Evolutionary conservation across 1,284 basidiomycete species (phyloP), one percentile per base, ranked within the genome.

Genomic region (Coniophora puteana): DNA sequence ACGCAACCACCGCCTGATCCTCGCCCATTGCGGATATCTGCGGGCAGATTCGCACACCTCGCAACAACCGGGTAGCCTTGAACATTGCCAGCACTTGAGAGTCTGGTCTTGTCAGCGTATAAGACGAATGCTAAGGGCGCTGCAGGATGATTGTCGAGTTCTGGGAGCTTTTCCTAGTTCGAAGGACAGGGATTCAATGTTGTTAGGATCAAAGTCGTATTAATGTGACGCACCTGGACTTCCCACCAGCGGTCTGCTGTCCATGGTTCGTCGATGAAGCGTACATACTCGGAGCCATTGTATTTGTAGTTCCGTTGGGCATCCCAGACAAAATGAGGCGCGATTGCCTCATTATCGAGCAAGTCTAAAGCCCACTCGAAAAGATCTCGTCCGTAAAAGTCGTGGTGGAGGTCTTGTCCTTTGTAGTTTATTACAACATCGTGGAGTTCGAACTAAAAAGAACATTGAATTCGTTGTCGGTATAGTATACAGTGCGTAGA

Each of bases 61-160:
- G 59, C 64, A 22, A 72, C 51, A 2, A 73, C 59, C 0, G 70
- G 69, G 51, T 73, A 70, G 1, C 61, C 70, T 41, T 66, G 67
- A 8, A 47, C 53, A 1, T 57, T 66, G 0, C 41, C 37, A 5
- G 22, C 17, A 2, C 37, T 39, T 3, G 45, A 46, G 0, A 46
- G 29, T 6, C 36, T 25, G 2, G 32, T 39, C 21, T 46, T 46
- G 16, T 46, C 37, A 12, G 41, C 36, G 18, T 46, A 46, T 8
- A 46, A 8, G 13, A 46, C 43, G 4, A 46, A 40, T 17, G 21
- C 21, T 6, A 44, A 40, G 1, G 33, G 33, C 7, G 33, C 21
- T 0, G 27, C 23, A 13, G n/a, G n/a, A n/a, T n/a, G n/a, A 13
- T 31, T 21, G n/a, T 26, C 13, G 3, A 26, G 40, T 32, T 42